Conservation (phyloP, 805 yeast species). For the Priceomyces melissophilus region DNA sequence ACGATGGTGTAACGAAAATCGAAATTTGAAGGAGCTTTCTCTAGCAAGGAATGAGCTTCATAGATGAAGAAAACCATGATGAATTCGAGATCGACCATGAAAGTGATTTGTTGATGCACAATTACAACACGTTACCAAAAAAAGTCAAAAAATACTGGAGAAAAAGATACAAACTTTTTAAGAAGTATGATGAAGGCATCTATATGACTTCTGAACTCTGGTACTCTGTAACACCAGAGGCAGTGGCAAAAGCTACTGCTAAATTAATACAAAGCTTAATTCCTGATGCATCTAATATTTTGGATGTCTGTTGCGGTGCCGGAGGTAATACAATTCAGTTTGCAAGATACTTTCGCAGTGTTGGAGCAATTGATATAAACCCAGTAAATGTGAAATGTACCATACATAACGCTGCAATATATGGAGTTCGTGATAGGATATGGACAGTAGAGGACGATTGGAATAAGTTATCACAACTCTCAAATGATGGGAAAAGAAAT, state of each 20-base stretch:
- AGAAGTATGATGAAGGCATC: constrained; percentile 64
- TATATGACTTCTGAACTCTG: constrained; percentile 70
- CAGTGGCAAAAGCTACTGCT: constrained; percentile 59
- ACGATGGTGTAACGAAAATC: no score
- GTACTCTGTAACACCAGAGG: constrained; percentile 88
- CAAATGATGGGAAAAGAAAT: constrained; percentile 12
- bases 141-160: constrained; percentile 56
- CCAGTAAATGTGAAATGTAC: constrained; percentile 64
- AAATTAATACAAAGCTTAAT: constrained; percentile 48
- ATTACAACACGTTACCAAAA: constrained; percentile 35
- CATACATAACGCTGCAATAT: constrained; percentile 59
- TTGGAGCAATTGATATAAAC: constrained; percentile 62
- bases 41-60: background rate
- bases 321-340: constrained; percentile 85
- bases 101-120: constrained; percentile 37
- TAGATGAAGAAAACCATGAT: constrained; percentile 3
- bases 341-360: constrained; percentile 52
- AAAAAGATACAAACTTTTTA: constrained; percentile 57
- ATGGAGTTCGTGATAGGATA: constrained; percentile 54
- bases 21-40: background rate
- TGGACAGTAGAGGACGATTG: constrained; percentile 51
- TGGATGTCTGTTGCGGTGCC: constrained; percentile 83
- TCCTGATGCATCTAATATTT: constrained; percentile 44
- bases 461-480: constrained; percentile 22
- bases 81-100: constrained; percentile 4